Percentiles rank a stretch among this genome's conserved stretches.
Evolutionary conservation across 805 yeast species (phyloP).

Genomic region (Pichia rugopelliculosa): DNA sequence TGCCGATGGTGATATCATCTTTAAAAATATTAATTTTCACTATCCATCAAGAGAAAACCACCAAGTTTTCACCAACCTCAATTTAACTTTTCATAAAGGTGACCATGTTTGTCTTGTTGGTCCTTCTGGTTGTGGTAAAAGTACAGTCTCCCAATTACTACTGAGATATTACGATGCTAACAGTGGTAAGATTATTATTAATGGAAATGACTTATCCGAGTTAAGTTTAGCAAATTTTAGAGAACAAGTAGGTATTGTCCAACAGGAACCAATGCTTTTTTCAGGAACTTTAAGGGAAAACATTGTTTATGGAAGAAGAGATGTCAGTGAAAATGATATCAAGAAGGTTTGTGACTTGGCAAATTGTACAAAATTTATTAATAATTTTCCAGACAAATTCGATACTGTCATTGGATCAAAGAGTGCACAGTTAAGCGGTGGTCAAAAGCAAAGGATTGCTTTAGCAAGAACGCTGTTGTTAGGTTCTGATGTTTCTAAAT

Average conservation of each 20-base stretch:
- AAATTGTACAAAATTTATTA: constrained; percentile 62
- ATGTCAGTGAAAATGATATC: constrained; percentile 54
- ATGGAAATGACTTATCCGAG: constrained; percentile 53
- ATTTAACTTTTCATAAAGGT: constrained; percentile 62
- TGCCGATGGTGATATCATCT: constrained; percentile 49
- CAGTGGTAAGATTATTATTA: constrained; percentile 56
- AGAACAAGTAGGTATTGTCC: constrained; percentile 76
- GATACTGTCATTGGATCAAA: constrained; percentile 82
- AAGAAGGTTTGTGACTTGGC: constrained; percentile 58
- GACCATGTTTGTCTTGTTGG: constrained; percentile 91
- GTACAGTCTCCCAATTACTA: constrained; percentile 74
- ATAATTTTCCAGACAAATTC: constrained; percentile 71
- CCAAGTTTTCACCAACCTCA: constrained; percentile 52
- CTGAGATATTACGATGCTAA: constrained; percentile 78
- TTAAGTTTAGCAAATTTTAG: constrained; percentile 70
- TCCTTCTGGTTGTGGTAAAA: constrained; percentile 95
- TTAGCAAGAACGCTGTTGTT: constrained; percentile 79
- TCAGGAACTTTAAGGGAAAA: constrained; percentile 83
- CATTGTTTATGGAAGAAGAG: constrained; percentile 64
- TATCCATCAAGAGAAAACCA: constrained; percentile 83
- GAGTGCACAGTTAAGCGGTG: constrained; percentile 87
- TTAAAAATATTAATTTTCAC: constrained; percentile 56
- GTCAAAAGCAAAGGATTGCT: constrained; percentile 90
- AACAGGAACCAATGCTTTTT: constrained; percentile 86
- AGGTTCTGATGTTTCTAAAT: constrained; percentile 19